Percentiles rank a stretch among this genome's conserved stretches.
Evolutionary conservation across 2,329 filamentous ascomycete genomes (phyloP).

Genomic region (Claviceps sp.): DNA sequence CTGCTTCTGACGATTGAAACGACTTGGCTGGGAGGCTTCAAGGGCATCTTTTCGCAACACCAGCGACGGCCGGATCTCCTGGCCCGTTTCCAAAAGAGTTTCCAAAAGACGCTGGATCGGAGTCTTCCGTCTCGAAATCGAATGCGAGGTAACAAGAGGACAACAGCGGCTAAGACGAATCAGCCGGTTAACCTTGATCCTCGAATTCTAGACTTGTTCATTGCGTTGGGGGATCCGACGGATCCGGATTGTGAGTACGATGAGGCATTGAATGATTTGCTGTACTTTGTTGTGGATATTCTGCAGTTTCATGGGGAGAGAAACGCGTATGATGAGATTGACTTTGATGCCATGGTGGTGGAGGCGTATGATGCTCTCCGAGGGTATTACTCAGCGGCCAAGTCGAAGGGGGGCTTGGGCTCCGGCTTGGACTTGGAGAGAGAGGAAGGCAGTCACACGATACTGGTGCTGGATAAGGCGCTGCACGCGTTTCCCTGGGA

Average conservation of each 20-base stretch:
- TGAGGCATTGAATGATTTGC: slow-evolving; percentile 76
- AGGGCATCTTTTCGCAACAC: slow-evolving; percentile 78
- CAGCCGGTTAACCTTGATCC: slow-evolving; percentile 36
- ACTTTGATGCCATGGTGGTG: slow-evolving; percentile 83
- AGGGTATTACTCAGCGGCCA: slow-evolving; percentile 52
- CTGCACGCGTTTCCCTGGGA: slow-evolving; percentile 94
- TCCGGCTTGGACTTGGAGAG: slow-evolving; percentile 18
- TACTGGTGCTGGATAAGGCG: slow-evolving; percentile 82
- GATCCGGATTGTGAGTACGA: slow-evolving; percentile 62
- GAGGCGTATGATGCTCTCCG: slow-evolving; percentile 76
- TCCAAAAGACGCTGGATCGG: slow-evolving; percentile 68
- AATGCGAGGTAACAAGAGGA: slow-evolving; percentile 44
- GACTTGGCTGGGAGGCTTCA: slow-evolving; percentile 91
- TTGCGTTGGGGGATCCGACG: slow-evolving; percentile 65
- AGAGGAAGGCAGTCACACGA: slow-evolving; percentile 50
- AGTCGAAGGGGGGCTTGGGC: slow-evolving; percentile 8
- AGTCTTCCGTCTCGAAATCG: slow-evolving; percentile 72
- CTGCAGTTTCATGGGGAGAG: slow-evolving; percentile 91
- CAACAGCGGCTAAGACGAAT: slow-evolving; percentile 19
- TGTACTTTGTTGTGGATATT: slow-evolving; percentile 95
- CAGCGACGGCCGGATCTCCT: slow-evolving; percentile 49
- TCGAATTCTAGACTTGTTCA: slow-evolving; percentile 71
- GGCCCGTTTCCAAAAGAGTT: slow-evolving; percentile 61
- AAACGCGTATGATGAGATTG: slow-evolving; percentile 95
- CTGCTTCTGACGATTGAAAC: slow-evolving; percentile 78